These are phyloP conservation scores for Lipomyces kockii DNA, from an alignment of 805 yeast genomes.

Conservation along the genomic window DNA sequence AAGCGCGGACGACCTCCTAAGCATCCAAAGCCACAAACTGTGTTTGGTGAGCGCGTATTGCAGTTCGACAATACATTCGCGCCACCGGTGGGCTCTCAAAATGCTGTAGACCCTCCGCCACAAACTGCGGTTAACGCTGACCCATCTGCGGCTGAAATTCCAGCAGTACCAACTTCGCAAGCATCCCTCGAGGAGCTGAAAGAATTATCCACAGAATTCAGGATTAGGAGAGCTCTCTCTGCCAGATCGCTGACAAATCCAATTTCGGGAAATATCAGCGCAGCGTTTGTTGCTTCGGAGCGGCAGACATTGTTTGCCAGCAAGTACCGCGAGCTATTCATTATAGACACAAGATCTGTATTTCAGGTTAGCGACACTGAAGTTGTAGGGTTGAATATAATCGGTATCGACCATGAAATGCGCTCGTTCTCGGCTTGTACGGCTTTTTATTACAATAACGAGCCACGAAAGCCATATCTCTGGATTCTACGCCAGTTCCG, in stretches of 20 bases:
- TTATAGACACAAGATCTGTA: background rate
- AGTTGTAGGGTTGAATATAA: background rate
- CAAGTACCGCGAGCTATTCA: conserved; percentile 1
- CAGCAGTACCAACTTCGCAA: background rate
- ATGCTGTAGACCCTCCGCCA: background rate
- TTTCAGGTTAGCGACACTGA: background rate
- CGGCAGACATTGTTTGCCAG: background rate
- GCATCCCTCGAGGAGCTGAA: background rate
- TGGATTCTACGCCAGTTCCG: conserved; percentile 8
- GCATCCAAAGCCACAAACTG: background rate
- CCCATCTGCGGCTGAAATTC: background rate
- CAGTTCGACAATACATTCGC: background rate
- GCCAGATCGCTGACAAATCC: background rate
- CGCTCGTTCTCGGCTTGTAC: conserved; percentile 1
- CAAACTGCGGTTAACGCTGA: background rate
- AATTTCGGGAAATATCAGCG: background rate
- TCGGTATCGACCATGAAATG: conserved; percentile 4
- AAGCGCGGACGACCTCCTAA: background rate
- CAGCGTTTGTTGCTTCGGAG: background rate
- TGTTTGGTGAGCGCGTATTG: background rate
- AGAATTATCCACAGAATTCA: background rate
- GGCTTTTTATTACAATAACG: background rate
- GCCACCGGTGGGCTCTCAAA: background rate
- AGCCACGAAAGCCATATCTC: conserved; percentile 1
- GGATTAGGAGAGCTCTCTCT: background rate